Percentiles rank a stretch among this genome's conserved stretches.
Conservation (phyloP, 2,329 filamentous ascomycete species). For the Botrytis fragariae region DNA sequence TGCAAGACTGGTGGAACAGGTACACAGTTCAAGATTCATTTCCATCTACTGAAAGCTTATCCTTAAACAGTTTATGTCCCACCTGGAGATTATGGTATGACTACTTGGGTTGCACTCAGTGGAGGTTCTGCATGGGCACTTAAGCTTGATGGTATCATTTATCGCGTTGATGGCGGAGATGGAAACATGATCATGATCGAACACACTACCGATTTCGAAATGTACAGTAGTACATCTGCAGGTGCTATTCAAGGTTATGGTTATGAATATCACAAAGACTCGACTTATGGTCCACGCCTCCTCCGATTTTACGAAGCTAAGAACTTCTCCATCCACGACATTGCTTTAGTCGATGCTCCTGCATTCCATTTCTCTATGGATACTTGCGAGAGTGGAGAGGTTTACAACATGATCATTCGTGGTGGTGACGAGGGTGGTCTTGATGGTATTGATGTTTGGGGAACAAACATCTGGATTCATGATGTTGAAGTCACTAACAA, state of each 20-base stretch:
- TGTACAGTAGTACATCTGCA: slow-evolving; percentile 51
- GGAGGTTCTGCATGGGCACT: slow-evolving; percentile 49
- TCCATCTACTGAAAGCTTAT: background rate
- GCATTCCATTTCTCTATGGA: slow-evolving; percentile 48
- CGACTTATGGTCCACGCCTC: slow-evolving; percentile 31
- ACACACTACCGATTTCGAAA: slow-evolving; percentile 50
- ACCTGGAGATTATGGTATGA: slow-evolving; percentile 46
- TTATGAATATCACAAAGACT: slow-evolving; percentile 48
- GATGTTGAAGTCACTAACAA: slow-evolving; percentile 62
- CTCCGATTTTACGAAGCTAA: slow-evolving; percentile 26
- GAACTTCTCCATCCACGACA: slow-evolving; percentile 33
- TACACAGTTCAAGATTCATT: slow-evolving; percentile 1
- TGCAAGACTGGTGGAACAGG: slow-evolving; percentile 50
- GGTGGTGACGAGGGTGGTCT: slow-evolving; percentile 51
- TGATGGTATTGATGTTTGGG: slow-evolving; percentile 56
- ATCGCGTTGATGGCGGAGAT: slow-evolving; percentile 45
- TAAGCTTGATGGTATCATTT: slow-evolving; percentile 53
- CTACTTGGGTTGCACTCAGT: slow-evolving; percentile 48
- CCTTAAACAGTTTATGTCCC: slow-evolving; percentile 28
- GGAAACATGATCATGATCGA: slow-evolving; percentile 55
- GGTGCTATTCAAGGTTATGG: slow-evolving; percentile 54
- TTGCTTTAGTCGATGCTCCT: slow-evolving; percentile 31
- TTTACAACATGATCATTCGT: slow-evolving; percentile 55
- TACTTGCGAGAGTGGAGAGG: slow-evolving; percentile 50
- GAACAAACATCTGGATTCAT: slow-evolving; percentile 56